Conservation (phyloP, 2,329 filamentous ascomycete species). For the Neospermospora avenae region DNA sequence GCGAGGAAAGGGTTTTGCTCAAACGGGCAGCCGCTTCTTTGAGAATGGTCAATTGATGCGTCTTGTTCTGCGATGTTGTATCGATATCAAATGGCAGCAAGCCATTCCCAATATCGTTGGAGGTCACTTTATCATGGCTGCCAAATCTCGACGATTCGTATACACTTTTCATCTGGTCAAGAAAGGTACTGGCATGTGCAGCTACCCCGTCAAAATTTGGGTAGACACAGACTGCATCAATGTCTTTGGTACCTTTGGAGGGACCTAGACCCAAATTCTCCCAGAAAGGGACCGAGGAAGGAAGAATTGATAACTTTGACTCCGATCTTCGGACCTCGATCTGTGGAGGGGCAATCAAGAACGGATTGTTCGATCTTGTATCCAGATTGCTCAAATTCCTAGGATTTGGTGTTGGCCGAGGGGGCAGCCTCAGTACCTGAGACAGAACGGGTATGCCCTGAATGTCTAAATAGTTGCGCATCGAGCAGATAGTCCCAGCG, state of each 20-base stretch:
- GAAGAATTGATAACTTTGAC: conserved; percentile 66
- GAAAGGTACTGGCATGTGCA: conserved; percentile 59
- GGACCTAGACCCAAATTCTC: conserved; percentile 74
- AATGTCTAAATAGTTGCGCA: conserved; percentile 53
- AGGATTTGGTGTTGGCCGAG: conserved; percentile 30
- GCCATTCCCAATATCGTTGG: conserved; percentile 37
- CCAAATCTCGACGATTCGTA: conserved; percentile 76
- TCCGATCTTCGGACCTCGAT: conserved; percentile 70
- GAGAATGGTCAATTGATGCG: conserved; percentile 25
- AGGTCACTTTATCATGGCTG: conserved; percentile 48
- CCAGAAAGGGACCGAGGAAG: conserved; percentile 76
- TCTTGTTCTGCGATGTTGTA: conserved; percentile 38
- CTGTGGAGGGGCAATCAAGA: conserved; percentile 64
- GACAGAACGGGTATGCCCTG: conserved; percentile 54
- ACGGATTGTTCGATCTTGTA: conserved; percentile 50
- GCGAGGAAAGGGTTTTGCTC: conserved; percentile 32
- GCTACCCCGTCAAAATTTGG: conserved; percentile 62
- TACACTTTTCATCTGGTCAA: conserved; percentile 63
- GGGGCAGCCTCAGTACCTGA: conserved; percentile 47
- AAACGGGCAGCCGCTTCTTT: conserved; percentile 32
- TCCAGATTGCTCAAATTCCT: conserved; percentile 22
- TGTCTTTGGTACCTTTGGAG: conserved; percentile 66
- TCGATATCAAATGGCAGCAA: conserved; percentile 31
- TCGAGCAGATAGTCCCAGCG: conserved; percentile 40
- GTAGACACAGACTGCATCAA: conserved; percentile 68